Evolutionary conservation across 2,329 filamentous ascomycete genomes (phyloP).

Genomic region (Botrytis aclada): DNA sequence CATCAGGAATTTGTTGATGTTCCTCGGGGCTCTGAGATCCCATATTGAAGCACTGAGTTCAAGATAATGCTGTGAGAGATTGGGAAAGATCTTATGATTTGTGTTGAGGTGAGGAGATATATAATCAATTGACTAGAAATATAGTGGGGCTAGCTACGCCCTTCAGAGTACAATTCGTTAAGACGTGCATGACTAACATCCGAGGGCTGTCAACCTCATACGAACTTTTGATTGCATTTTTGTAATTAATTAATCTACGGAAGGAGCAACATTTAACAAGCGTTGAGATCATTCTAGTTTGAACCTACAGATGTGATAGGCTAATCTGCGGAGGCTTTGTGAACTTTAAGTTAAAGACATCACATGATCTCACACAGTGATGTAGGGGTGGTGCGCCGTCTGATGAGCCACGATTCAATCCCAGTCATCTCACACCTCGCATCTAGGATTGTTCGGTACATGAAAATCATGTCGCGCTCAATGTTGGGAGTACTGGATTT

Average conservation of each 20-base stretch:
- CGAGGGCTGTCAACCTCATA: not conserved
- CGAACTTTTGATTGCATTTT: not conserved
- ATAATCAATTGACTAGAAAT: not conserved
- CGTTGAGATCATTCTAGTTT: not conserved
- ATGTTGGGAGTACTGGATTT: not conserved
- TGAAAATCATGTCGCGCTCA: not conserved
- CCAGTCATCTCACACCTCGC: not conserved
- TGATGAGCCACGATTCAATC: not conserved
- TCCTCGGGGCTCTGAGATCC: constrained; percentile 10
- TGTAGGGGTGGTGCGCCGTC: not conserved
- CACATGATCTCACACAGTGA: not conserved
- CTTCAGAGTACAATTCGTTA: not conserved
- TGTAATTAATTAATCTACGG: not conserved
- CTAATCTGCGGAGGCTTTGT: not conserved
- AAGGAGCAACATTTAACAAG: no score
- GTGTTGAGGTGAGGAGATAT: not conserved
- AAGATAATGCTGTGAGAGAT: not conserved
- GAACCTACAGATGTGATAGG: not conserved
- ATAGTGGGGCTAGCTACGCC: not conserved
- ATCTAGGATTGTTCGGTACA: not conserved
- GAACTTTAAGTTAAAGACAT: not conserved
- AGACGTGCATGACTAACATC: not conserved
- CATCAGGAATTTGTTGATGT: constrained; percentile 23
- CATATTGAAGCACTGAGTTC: not conserved
- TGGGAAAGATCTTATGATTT: not conserved